Conservation (phyloP, 148 eudicot species). For the Camellia japonica region DNA sequence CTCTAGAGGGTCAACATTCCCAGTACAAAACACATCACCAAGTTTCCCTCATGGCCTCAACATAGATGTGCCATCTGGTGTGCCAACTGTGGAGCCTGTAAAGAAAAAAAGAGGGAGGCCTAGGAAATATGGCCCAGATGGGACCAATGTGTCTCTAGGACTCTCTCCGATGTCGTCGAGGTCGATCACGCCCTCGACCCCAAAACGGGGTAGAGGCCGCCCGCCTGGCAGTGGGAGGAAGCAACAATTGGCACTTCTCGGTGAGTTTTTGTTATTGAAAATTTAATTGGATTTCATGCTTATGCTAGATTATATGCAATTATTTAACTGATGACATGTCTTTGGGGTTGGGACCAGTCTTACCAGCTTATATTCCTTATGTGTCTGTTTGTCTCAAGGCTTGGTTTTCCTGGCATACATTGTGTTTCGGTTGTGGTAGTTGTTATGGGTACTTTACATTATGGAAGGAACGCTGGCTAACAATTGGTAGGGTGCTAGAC, state of each 20-base stretch:
- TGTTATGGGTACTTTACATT: not conserved
- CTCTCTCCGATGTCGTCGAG: conserved; percentile 48
- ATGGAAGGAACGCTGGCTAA: not conserved
- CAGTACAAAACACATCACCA: conserved; percentile 38
- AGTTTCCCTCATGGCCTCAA: conserved; percentile 46
- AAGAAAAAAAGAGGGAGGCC: conserved; percentile 99
- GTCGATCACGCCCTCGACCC: conserved; percentile 41
- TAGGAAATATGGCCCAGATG: conserved; percentile 85
- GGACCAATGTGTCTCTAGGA: conserved; percentile 60
- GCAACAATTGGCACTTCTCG: conserved; percentile 78
- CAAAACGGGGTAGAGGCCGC: conserved; percentile 59
- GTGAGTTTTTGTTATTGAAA: conserved; percentile 35
- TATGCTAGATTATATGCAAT: not conserved
- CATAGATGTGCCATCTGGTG: conserved; percentile 42
- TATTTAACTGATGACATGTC: not conserved
- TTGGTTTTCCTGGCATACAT: not conserved
- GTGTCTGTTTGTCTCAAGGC: not conserved
- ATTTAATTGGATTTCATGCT: not conserved
- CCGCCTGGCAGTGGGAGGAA: conserved; percentile 97
- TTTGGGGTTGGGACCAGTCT: not conserved
- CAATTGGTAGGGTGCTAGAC: not conserved
- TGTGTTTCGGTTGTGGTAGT: not conserved
- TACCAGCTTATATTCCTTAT: not conserved
- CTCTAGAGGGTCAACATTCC: conserved; percentile 34
- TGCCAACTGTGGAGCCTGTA: conserved; percentile 41